A percentile compares a stretch with the other conserved stretches of the same genome.
These are phyloP conservation scores for Globisporangium heterothallicum DNA, from an alignment of 352 stramenopile genomes.

Conservation along the genomic window DNA sequence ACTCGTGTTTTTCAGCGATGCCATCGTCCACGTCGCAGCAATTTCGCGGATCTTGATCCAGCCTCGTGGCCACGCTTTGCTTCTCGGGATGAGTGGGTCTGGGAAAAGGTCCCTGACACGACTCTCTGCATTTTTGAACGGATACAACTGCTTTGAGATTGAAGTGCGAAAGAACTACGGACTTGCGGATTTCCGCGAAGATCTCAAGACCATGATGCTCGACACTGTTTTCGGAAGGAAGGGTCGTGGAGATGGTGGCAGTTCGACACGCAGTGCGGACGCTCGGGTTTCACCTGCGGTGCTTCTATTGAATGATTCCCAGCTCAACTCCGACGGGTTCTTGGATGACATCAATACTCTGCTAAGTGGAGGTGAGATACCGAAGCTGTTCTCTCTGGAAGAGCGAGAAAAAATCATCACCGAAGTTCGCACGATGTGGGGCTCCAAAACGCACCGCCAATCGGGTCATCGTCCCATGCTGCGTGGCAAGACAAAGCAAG, in stretches of 20 bases:
- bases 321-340: slow-evolving; percentile 81
- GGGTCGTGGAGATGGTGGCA: not conserved
- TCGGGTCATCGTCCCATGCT: slow-evolving; percentile 1
- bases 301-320: slow-evolving; percentile 79
- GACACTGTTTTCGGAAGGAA: slow-evolving; percentile 31
- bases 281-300: slow-evolving; percentile 30
- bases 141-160: slow-evolving; percentile 73
- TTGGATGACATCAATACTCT: slow-evolving; percentile 88
- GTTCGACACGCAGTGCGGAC: not conserved
- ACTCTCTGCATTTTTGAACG: slow-evolving; percentile 71
- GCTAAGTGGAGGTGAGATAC: slow-evolving; percentile 81
- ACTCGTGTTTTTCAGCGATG: slow-evolving; percentile 81
- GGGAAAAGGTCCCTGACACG: slow-evolving; percentile 80
- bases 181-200: slow-evolving; percentile 82
- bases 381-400: slow-evolving; percentile 81
- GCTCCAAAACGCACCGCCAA: slow-evolving; percentile 6
- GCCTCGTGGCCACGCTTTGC: slow-evolving; percentile 76
- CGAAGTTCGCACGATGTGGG: slow-evolving; percentile 37
- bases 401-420: slow-evolving; percentile 81
- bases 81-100: slow-evolving; percentile 85
- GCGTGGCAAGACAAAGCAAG: not conserved
- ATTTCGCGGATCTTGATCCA: slow-evolving; percentile 84
- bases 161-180: slow-evolving; percentile 85
- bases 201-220: slow-evolving; percentile 70
- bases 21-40: slow-evolving; percentile 78